Percentiles rank a stretch among this genome's conserved stretches.
phyloP scores from a whole-genome alignment of 768 basidiomycete species.

The Tricholoma bakamatsutake region DNA sequence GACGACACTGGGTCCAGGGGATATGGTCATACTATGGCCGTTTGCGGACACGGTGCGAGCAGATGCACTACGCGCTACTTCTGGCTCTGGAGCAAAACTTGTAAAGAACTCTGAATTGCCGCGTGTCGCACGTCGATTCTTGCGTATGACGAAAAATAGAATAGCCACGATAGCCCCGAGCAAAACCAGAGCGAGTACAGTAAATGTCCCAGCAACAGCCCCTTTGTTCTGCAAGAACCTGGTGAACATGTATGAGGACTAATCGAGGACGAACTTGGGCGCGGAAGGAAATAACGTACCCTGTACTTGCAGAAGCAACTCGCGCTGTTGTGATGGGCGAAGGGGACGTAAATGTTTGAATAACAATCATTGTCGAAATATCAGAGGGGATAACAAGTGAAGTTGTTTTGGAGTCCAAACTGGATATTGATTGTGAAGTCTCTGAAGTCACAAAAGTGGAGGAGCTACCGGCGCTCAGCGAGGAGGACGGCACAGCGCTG shows the following conservation, averaged over 20 bases:
- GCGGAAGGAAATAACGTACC: conserved; percentile 4
- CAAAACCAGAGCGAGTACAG: conserved; percentile 22
- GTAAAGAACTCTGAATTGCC: conserved; percentile 24
- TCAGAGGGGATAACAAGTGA: background rate
- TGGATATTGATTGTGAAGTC: background rate
- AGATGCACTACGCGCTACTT: conserved; percentile 9
- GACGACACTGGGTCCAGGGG: conserved; percentile 23
- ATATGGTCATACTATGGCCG: conserved; percentile 10
- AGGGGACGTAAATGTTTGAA: background rate
- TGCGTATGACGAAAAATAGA: conserved; percentile 13
- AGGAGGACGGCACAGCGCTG: background rate
- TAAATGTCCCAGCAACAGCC: conserved; percentile 31
- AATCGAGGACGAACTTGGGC: background rate
- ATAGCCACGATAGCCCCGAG: conserved; percentile 18
- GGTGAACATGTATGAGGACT: conserved; percentile 3
- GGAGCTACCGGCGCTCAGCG: background rate
- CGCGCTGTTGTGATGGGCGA: conserved; percentile 5
- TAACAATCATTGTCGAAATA: background rate
- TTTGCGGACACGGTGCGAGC: conserved; percentile 3
- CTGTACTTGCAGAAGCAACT: conserved; percentile 10
- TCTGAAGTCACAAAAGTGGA: background rate
- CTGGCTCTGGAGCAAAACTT: conserved; percentile 10
- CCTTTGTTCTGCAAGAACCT: conserved; percentile 35
- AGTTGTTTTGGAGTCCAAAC: conserved; percentile 6
- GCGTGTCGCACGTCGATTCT: conserved; percentile 20